Evolutionary conservation across 2,329 filamentous ascomycete species (phyloP).

Genomic region (Echinosphaeria canescens): DNA sequence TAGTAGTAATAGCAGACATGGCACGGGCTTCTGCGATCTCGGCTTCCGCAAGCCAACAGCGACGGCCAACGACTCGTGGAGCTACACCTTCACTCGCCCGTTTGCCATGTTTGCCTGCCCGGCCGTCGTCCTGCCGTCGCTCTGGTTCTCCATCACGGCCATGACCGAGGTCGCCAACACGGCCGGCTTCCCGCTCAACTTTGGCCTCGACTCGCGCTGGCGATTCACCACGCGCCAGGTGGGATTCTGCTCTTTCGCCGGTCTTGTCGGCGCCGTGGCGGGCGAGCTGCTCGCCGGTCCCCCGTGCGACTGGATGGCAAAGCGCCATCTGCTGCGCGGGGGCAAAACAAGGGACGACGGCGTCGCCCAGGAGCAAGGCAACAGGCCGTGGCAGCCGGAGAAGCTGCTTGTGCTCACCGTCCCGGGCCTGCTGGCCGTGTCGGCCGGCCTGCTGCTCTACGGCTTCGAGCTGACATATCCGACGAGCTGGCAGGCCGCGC

Average conservation of each 20-base stretch:
- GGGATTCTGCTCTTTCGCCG: conserved; percentile 4
- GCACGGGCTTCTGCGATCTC: conserved; percentile 2
- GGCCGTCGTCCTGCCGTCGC: conserved; percentile 4
- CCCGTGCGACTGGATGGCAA: conserved; percentile 4
- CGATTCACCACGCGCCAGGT: conserved; percentile 3
- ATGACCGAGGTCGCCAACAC: conserved; percentile 6
- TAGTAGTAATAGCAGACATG: no score
- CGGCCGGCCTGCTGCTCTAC: conserved; percentile 3
- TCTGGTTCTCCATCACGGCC: conserved; percentile 4
- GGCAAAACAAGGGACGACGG: no score
- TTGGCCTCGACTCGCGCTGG: conserved; percentile 2
- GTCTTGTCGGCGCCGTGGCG: conserved; percentile 3
- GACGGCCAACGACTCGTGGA: conserved; percentile 3
- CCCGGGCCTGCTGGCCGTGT: conserved; percentile 3
- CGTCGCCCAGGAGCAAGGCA: no score
- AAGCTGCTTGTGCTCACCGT: conserved; percentile 3
- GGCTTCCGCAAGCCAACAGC: conserved; percentile 5
- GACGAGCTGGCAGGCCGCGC: conserved; percentile 1
- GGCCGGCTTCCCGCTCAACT: conserved; percentile 5
- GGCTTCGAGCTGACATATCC: conserved; percentile 3
- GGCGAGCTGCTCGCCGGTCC: conserved; percentile 4
- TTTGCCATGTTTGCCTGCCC: conserved; percentile 5
- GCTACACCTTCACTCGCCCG: conserved; percentile 4
- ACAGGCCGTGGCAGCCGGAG: conserved; percentile 3
- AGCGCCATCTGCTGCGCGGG: conserved; percentile 2